Evolutionary conservation across 306 rosid species (phyloP), one percentile per base, ranked within the genome.

Genomic region (Lathyrus tuberosus): DNA sequence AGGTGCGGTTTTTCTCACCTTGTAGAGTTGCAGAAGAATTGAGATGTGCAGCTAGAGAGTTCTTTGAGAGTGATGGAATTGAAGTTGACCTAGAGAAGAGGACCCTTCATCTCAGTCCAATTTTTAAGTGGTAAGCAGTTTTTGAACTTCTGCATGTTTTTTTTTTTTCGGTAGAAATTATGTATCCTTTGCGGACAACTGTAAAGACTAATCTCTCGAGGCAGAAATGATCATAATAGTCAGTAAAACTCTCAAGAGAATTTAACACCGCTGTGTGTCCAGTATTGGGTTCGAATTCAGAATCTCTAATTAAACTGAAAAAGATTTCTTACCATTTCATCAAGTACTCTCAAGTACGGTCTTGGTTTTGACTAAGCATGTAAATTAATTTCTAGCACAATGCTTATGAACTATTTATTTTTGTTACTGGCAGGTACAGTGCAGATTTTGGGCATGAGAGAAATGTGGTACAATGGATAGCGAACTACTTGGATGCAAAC

Each of bases 1-100:
- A 77, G 9, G 90, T 89, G 48, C 77, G 86, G 54, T 91, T 91
- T 74, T 89, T 82, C 76, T 26, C 90, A 18, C 82, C 94, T n/a
- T 78, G 78, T 75, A 89, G 87, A 78, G 84, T 87, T 5, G 88
- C 76, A 62, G 85, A 85, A 38, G 91, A 91, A 72, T 58, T 89
- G 70, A 88, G 91, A 85, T 72, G 75, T 64, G 91, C 91, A n/a
- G 85, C 91, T 20, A 91, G 97, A 54, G 97, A 91, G 71, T 89
- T 85, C 77, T 87, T 91, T 10, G 80, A 78, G 78, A 70, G 67
- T 46, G 91, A 79, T 22, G 98, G 90, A 44, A 79, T 88, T 69
- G 90, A 90, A 71, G 89, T 93, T 58, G 85, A 93, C 78, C 73
- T 93, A 83, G 98, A 88, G 65, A 90, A 85, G 83, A 86, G 98